phyloP scores from a whole-genome alignment of 164 flowering plant species.

The Saururus chinensis region DNA sequence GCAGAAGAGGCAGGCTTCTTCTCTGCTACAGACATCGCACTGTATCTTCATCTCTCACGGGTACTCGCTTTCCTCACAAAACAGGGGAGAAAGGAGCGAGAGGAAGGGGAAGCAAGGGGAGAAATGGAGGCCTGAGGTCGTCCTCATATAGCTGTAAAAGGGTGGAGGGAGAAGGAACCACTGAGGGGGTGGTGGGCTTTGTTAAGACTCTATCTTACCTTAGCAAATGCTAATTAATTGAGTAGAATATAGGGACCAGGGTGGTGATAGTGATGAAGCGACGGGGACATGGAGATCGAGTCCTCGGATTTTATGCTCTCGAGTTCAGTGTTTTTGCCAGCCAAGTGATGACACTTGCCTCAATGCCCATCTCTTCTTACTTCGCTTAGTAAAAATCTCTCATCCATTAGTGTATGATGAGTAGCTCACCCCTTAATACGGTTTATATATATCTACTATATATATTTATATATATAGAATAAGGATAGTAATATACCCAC shows the following conservation, averaged over 20 bases:
- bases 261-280: not conserved
- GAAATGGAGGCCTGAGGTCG: no score
- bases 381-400: no score
- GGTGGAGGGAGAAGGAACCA: no score
- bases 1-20: conserved; percentile 25
- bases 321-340: not conserved
- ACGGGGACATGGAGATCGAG: conserved; percentile 1
- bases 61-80: not conserved
- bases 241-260: not conserved
- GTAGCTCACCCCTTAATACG: no score
- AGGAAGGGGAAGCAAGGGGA: not conserved
- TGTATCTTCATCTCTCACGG: conserved; percentile 23
- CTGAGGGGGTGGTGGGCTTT: no score
- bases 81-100: not conserved
- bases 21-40: conserved; percentile 23
- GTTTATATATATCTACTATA: no score
- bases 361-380: not conserved
- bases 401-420: no score
- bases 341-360: not conserved
- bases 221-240: not conserved
- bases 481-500: no score
- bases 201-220: not conserved
- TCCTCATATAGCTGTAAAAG: no score
- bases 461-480: no score
- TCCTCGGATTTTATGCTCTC: conserved; percentile 7